Evolutionary conservation across 768 basidiomycete genomes (phyloP).

Genomic region (Cantharellus cinnabarinus): DNA sequence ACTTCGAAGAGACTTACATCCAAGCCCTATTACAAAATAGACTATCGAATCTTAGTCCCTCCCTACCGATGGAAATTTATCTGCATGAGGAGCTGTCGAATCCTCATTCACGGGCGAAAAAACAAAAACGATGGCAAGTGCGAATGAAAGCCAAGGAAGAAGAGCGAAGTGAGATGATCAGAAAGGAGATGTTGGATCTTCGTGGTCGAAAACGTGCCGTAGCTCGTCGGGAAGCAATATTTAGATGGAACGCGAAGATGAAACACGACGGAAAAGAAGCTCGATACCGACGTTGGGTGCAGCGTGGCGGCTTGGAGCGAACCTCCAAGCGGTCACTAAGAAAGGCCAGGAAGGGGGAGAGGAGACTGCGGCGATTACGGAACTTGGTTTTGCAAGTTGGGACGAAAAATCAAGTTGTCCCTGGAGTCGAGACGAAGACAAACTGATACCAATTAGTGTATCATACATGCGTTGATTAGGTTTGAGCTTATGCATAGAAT

Average conservation of each 20-base stretch:
- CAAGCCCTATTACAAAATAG: constrained; percentile 22
- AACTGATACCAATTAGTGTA: no score
- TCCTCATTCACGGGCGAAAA: constrained; percentile 67
- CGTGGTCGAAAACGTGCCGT: constrained; percentile 36
- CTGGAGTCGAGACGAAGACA: constrained; percentile 14
- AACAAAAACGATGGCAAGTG: constrained; percentile 53
- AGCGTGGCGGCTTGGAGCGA: constrained; percentile 8
- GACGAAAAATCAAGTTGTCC: constrained; percentile 39
- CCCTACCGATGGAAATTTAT: constrained; percentile 43
- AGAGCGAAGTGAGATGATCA: constrained; percentile 32
- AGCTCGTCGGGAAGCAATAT: constrained; percentile 52
- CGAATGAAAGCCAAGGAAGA: constrained; percentile 25
- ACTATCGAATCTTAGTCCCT: constrained; percentile 22
- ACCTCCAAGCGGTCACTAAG: constrained; percentile 9
- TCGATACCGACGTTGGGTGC: constrained; percentile 36
- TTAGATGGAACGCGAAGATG: constrained; percentile 46
- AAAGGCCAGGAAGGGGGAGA: constrained; percentile 12
- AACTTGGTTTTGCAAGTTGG: constrained; percentile 27
- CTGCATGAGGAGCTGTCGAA: constrained; percentile 54
- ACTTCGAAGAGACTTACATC: constrained; percentile 31
- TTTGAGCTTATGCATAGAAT: constrained; percentile 19
- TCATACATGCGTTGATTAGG: not conserved
- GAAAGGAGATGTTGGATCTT: constrained; percentile 25
- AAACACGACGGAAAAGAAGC: constrained; percentile 37
- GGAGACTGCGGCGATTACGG: constrained; percentile 29